These are phyloP conservation scores for Blastobotrys serpentis DNA, from an alignment of 1,139 yeast species.

Conservation along the genomic window DNA sequence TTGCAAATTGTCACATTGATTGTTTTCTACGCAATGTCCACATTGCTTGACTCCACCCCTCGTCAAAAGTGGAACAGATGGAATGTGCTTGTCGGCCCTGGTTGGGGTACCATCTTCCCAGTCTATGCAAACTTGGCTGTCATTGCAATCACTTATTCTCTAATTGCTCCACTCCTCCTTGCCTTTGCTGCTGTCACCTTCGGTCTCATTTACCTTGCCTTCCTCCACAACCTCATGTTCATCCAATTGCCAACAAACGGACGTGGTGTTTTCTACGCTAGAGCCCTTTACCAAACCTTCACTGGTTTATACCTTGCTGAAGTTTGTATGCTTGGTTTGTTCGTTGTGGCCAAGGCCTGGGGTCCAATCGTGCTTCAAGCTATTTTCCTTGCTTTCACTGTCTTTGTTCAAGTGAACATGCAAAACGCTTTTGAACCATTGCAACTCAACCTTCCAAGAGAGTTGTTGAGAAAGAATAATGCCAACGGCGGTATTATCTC, in stretches of 20 bases:
- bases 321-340: slow-evolving; percentile 78
- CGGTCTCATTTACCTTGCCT: slow-evolving; percentile 71
- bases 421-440: slow-evolving; percentile 64
- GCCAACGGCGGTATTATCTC: not conserved
- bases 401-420: slow-evolving; percentile 61
- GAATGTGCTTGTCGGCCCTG: slow-evolving; percentile 57
- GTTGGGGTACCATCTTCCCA: slow-evolving; percentile 92
- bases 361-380: slow-evolving; percentile 83
- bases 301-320: slow-evolving; percentile 88
- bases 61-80: slow-evolving; percentile 82
- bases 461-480: slow-evolving; percentile 26
- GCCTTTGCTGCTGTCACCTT: slow-evolving; percentile 70
- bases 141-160: slow-evolving; percentile 72
- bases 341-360: slow-evolving; percentile 92
- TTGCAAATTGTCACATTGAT: slow-evolving; percentile 75
- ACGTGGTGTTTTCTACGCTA: slow-evolving; percentile 83
- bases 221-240: slow-evolving; percentile 74
- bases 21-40: slow-evolving; percentile 67
- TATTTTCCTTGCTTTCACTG: slow-evolving; percentile 61
- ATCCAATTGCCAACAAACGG: slow-evolving; percentile 66
- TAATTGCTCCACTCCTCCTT: slow-evolving; percentile 77
- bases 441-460: slow-evolving; percentile 65
- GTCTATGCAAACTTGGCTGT: slow-evolving; percentile 78
- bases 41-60: slow-evolving; percentile 72
- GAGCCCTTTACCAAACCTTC: slow-evolving; percentile 83